Percentiles rank a stretch among this genome's conserved stretches.
Conservation (phyloP, 2,329 filamentous ascomycete genomes). For the Diaporthe velutina region DNA sequence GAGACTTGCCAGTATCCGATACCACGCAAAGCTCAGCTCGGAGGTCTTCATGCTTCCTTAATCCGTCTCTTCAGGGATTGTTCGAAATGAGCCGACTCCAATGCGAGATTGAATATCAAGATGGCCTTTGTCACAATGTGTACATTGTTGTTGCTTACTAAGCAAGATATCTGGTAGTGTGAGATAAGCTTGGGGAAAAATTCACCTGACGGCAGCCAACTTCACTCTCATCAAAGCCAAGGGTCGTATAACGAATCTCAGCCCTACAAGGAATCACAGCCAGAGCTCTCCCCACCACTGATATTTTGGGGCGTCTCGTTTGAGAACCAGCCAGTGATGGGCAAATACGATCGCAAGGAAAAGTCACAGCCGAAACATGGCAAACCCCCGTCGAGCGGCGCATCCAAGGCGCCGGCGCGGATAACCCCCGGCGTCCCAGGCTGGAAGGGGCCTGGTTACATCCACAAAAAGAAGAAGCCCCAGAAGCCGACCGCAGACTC, state of each 20-base stretch:
- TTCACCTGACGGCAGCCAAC: background rate
- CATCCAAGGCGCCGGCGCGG: slow-evolving; percentile 17
- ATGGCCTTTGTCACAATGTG: background rate
- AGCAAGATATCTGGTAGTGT: background rate
- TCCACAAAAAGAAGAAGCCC: slow-evolving; percentile 26
- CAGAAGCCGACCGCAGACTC: background rate
- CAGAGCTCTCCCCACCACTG: background rate
- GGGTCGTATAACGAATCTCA: background rate
- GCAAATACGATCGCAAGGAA: slow-evolving; percentile 31
- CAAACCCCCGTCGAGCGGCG: slow-evolving; percentile 26
- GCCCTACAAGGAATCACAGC: background rate
- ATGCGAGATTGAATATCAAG: background rate
- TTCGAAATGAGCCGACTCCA: too few relatives aligned
- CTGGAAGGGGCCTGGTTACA: slow-evolving; percentile 32
- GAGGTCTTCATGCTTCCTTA: too few relatives aligned
- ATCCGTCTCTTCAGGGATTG: too few relatives aligned
- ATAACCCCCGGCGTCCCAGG: slow-evolving; percentile 25
- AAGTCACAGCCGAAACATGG: slow-evolving; percentile 36
- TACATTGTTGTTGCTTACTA: background rate
- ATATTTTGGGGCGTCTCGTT: background rate
- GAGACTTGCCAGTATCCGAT: background rate
- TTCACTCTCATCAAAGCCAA: background rate
- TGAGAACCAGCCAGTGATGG: background rate
- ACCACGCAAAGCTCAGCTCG: fast-evolving
- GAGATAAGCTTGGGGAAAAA: slow-evolving; percentile 23